Evolutionary conservation across 176 grass and related monocot genomes (phyloP).

Genomic region (Bromus sterilis): DNA sequence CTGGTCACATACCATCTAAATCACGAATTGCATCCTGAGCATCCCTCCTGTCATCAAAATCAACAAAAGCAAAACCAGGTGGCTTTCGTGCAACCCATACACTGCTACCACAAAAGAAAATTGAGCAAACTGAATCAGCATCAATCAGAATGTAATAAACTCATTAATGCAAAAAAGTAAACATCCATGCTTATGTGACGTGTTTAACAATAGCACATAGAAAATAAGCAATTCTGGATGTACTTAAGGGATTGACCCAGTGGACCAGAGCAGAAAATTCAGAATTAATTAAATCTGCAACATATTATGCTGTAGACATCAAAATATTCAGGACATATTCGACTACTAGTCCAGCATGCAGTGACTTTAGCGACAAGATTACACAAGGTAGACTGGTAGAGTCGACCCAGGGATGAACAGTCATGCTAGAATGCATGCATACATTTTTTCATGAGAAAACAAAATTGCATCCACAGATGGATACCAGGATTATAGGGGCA

Average conservation of each 20-base stretch:
- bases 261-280: neutral
- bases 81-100: constrained; percentile 94
- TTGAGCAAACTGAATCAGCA: neutral
- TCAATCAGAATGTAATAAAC: neutral
- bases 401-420: neutral
- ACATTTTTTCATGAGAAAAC: neutral
- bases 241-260: neutral
- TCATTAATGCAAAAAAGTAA: neutral
- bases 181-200: neutral
- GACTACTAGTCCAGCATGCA: neutral
- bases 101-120: constrained; percentile 35
- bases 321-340: neutral
- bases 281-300: neutral
- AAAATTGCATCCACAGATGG: neutral
- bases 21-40: constrained; percentile 87
- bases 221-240: neutral
- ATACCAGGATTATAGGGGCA: neutral
- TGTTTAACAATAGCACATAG: neutral
- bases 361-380: neutral
- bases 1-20: constrained; percentile 53
- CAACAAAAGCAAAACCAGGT: constrained; percentile 91
- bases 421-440: neutral
- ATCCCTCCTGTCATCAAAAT: constrained; percentile 91
- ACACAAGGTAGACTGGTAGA: neutral
- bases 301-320: neutral